Conservation (phyloP, 225 moss, liverwort and hornwort genomes). For the Takakia lepidozioides region DNA sequence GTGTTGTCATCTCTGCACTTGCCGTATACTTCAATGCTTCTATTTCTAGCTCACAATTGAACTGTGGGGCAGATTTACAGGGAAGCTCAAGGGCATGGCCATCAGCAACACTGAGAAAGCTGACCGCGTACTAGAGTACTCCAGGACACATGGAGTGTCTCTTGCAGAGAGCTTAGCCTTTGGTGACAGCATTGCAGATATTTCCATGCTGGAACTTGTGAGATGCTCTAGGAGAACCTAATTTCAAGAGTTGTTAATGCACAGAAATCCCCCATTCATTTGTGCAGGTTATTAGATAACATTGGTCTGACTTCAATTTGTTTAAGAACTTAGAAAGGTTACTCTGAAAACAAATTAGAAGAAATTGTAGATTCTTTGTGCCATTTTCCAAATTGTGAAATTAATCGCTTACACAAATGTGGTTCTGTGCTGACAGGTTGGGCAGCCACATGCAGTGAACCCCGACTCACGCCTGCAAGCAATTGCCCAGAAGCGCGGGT, state of each 20-base stretch:
- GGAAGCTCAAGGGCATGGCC: slow-evolving; percentile 27
- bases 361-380: too few species aligned
- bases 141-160: slow-evolving; percentile 21
- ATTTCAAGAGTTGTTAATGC: too few species aligned
- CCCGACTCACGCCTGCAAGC: slow-evolving; percentile 34
- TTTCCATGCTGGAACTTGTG: slow-evolving; percentile 34
- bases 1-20: too few species aligned
- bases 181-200: slow-evolving; percentile 40
- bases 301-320: too few species aligned
- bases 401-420: background rate
- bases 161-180: slow-evolving; percentile 36
- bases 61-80: slow-evolving; percentile 20
- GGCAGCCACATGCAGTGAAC: slow-evolving; percentile 30
- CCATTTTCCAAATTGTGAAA: slow-evolving; percentile 2
- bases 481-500: slow-evolving; percentile 27
- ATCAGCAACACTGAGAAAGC: slow-evolving; percentile 29
- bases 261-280: too few species aligned
- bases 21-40: background rate
- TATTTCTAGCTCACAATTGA: background rate
- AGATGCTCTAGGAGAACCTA: too few species aligned
- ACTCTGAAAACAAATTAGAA: too few species aligned
- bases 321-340: too few species aligned
- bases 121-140: slow-evolving; percentile 27
- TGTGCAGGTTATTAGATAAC: too few species aligned
- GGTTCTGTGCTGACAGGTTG: slow-evolving; percentile 18